A percentile compares a stretch with the other conserved stretches of the same genome.
Conservation (phyloP, 2,329 filamentous ascomycete species). For the Pseudonectria foliicola region DNA sequence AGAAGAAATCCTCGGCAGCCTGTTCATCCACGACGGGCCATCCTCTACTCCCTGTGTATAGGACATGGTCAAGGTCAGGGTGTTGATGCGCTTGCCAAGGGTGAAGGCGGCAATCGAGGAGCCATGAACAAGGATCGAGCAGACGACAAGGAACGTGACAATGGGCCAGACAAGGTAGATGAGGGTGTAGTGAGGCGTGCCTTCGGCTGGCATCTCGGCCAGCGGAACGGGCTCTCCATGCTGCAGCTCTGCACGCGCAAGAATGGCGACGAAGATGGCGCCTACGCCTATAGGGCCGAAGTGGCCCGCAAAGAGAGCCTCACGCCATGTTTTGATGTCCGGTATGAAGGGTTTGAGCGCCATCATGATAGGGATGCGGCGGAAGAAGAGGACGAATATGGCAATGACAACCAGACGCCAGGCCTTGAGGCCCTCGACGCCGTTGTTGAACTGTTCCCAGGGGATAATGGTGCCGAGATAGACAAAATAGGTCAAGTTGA, state of each 20-base stretch:
- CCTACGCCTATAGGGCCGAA: conserved; percentile 97
- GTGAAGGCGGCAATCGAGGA: conserved; percentile 99
- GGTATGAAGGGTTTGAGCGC: conserved; percentile 85
- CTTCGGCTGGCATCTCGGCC: conserved; percentile 48
- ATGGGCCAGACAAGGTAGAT: conserved; percentile 93
- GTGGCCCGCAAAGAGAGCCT: conserved; percentile 92
- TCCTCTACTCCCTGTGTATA: conserved; percentile 89
- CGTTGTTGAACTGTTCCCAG: conserved; percentile 83
- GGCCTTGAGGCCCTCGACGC: conserved; percentile 64
- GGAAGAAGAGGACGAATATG: conserved; percentile 90
- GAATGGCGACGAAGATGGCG: conserved; percentile 88
- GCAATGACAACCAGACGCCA: conserved; percentile 93
- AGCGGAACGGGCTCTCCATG: conserved; percentile 68
- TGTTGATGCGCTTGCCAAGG: conserved; percentile 96
- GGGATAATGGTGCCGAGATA: conserved; percentile 96
- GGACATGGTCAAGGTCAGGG: conserved; percentile 87
- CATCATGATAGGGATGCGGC: conserved; percentile 93
- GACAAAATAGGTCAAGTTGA: conserved; percentile 97
- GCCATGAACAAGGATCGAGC: conserved; percentile 91
- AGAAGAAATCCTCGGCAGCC: conserved; percentile 65
- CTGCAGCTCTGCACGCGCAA: conserved; percentile 88
- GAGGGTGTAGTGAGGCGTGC: conserved; percentile 56
- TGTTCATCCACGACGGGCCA: conserved; percentile 89
- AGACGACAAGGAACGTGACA: conserved; percentile 85
- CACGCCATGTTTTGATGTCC: conserved; percentile 96